A percentile compares a stretch with the other conserved stretches of the same genome.
phyloP scores from a whole-genome alignment of 2,329 filamentous ascomycete species.

The Talaromyces sp. region DNA sequence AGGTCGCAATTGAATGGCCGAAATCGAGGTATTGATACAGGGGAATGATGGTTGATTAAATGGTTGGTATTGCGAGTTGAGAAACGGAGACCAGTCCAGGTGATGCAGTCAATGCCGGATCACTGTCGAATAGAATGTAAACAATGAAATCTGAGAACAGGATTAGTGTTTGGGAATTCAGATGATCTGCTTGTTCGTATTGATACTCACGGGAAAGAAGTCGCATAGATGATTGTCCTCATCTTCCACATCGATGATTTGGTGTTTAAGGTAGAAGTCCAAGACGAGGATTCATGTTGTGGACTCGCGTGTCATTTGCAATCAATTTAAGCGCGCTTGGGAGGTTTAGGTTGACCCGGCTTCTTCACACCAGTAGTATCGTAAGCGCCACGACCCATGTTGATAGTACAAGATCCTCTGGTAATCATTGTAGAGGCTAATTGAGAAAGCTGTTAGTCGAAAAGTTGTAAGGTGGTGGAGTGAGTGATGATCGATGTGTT shows the following conservation, averaged over 20 bases:
- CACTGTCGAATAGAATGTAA: slow-evolving; percentile 5
- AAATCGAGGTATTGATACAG: slow-evolving; percentile 10
- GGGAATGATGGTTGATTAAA: slow-evolving; percentile 4
- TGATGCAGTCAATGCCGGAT: background rate
- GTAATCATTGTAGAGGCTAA: slow-evolving; percentile 41
- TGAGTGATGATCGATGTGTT: background rate
- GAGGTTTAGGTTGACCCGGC: slow-evolving; percentile 44
- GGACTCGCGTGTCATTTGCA: background rate
- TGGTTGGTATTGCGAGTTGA: background rate
- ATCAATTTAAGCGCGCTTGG: slow-evolving; percentile 27
- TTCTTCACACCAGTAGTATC: slow-evolving; percentile 52
- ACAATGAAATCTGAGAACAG: background rate
- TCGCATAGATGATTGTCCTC: background rate
- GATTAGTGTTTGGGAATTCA: background rate
- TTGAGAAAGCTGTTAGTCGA: slow-evolving; percentile 14
- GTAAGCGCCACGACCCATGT: slow-evolving; percentile 52
- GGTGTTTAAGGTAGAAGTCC: background rate
- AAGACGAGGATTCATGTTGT: background rate
- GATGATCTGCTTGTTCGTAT: background rate
- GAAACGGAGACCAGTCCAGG: background rate
- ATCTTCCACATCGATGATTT: background rate
- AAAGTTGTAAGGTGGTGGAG: background rate
- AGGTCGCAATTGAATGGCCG: background rate
- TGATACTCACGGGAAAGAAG: background rate
- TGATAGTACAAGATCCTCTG: slow-evolving; percentile 40